Evolutionary conservation across 495 filamentous ascomycete species (phyloP).

Genomic region (Lasiosphaeris hirsuta): DNA sequence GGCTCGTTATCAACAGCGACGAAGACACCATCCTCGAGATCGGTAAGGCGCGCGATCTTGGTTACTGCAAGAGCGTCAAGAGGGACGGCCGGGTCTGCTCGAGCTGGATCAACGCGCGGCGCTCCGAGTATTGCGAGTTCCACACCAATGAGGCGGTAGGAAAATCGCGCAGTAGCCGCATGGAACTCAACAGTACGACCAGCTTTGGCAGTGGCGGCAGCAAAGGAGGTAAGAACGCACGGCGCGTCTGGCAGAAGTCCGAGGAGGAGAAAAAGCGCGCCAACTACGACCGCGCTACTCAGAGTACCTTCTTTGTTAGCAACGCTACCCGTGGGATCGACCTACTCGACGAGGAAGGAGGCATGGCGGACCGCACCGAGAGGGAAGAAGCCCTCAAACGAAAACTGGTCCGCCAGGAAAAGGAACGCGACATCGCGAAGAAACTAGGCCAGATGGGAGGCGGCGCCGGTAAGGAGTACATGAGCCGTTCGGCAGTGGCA

Average conservation of each 20-base stretch:
- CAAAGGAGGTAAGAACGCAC: constrained; percentile 23
- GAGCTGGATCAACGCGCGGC: constrained; percentile 80
- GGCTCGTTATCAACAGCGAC: constrained; percentile 73
- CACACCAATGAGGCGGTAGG: constrained; percentile 78
- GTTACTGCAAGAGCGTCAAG: constrained; percentile 79
- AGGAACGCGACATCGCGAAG: constrained; percentile 75
- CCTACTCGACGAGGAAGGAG: constrained; percentile 64
- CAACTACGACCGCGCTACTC: constrained; percentile 57
- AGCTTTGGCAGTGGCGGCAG: constrained; percentile 38
- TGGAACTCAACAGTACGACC: constrained; percentile 72
- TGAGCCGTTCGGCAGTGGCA: constrained; percentile 39
- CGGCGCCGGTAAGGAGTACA: constrained; percentile 74
- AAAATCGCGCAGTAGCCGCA: constrained; percentile 64
- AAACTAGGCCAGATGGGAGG: constrained; percentile 60
- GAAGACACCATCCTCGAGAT: constrained; percentile 89
- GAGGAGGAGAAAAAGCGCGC: constrained; percentile 25
- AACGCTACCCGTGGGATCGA: constrained; percentile 51
- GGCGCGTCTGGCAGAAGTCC: background rate
- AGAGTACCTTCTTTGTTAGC: constrained; percentile 58
- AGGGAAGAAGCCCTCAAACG: constrained; percentile 65
- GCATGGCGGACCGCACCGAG: constrained; percentile 50
- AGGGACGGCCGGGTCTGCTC: constrained; percentile 80
- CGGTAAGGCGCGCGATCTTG: constrained; percentile 79
- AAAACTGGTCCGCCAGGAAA: constrained; percentile 66
- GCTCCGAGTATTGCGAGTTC: constrained; percentile 90